These are phyloP conservation scores for Tricladium varicosporioides DNA, from an alignment of 2,329 filamentous ascomycete genomes.

Conservation along the genomic window DNA sequence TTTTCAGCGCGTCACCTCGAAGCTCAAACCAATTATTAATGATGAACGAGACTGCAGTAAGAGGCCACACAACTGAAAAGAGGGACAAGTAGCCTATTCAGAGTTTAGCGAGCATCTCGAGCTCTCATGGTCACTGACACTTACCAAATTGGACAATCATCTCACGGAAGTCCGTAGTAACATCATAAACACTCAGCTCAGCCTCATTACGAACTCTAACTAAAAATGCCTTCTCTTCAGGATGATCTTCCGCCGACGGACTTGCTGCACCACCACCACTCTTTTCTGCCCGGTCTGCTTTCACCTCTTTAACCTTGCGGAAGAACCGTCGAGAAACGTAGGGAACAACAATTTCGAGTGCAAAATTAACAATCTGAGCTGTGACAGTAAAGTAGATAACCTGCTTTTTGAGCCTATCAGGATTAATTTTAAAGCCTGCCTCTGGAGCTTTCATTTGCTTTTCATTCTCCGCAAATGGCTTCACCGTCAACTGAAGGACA, in stretches of 20 bases:
- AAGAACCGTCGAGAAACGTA: conserved; percentile 77
- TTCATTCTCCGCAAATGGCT: conserved; percentile 72
- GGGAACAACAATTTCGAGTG: conserved; percentile 80
- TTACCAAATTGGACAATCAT: conserved; percentile 80
- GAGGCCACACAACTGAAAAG: conserved; percentile 91
- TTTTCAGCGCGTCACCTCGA: conserved; percentile 90
- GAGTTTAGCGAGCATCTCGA: conserved; percentile 26
- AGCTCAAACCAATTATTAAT: conserved; percentile 97
- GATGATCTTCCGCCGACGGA: conserved; percentile 59
- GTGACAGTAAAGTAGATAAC: conserved; percentile 97
- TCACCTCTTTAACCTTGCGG: conserved; percentile 75
- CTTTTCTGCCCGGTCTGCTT: conserved; percentile 58
- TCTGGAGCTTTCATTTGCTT: conserved; percentile 60
- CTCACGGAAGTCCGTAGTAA: conserved; percentile 86
- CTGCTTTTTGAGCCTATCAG: conserved; percentile 78
- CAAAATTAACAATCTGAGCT: conserved; percentile 85
- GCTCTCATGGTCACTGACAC: conserved; percentile 19
- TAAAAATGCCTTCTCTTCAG: conserved; percentile 79
- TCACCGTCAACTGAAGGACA: conserved; percentile 72
- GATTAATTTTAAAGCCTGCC: conserved; percentile 75
- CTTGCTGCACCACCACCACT: conserved; percentile 40
- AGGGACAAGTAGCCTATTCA: conserved; percentile 76
- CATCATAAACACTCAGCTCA: conserved; percentile 80
- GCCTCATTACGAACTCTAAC: conserved; percentile 79
- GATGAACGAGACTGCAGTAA: conserved; percentile 86